These are phyloP conservation scores for Sorghum bicolor DNA, from an alignment of 176 grass and related monocot genomes.

Conservation along the genomic window Sorghum_bicolor_NCBIv3 NC_012876.2:50852001-50852500, in stretches of 20 bases:
- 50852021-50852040: background rate
- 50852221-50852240: constrained; percentile 59
- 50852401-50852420: constrained; percentile 34
- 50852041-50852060: too few species aligned
- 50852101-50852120: constrained; percentile 8
- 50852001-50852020: background rate
- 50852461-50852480: constrained; percentile 29
- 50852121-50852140: constrained; percentile 84
- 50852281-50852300: constrained; percentile 55
- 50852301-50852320: constrained; percentile 46
- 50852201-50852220: constrained; percentile 61
- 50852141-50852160: constrained; percentile 61
- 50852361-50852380: constrained; percentile 17
- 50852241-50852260: constrained; percentile 61
- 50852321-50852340: constrained; percentile 51
- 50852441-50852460: constrained; percentile 55
- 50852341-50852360: constrained; percentile 25
- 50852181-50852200: constrained; percentile 65
- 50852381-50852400: background rate
- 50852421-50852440: constrained; percentile 53
- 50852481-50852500: background rate
- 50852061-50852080: too few species aligned
- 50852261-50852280: constrained; percentile 37
- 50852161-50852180: constrained; percentile 71
- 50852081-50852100: too few species aligned